These are phyloP conservation scores for Brasenia schreberi DNA, from an alignment of 164 flowering plant genomes.

Conservation along the genomic window DNA sequence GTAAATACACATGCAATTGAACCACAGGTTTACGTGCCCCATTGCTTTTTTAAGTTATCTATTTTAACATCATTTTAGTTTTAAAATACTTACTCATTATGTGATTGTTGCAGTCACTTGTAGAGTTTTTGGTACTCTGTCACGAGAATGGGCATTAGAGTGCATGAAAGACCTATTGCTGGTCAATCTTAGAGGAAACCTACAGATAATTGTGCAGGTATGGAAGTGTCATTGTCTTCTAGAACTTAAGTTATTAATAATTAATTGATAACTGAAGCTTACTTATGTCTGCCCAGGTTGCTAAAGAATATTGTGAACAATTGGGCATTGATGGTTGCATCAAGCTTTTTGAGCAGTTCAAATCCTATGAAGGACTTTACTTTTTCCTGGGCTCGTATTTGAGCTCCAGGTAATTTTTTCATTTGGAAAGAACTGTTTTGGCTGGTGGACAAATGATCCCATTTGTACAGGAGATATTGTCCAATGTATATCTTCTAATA, in stretches of 20 bases:
- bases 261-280: no score
- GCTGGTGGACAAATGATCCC: neutral
- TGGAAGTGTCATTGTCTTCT: no score
- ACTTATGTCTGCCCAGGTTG: constrained; percentile 35
- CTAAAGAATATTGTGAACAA: constrained; percentile 96
- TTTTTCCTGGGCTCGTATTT: constrained; percentile 92
- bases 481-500: neutral
- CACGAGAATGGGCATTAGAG: constrained; percentile 96
- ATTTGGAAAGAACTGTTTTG: no score
- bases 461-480: neutral
- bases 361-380: constrained; percentile 94
- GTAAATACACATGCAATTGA: constrained; percentile 99
- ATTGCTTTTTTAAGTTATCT: neutral
- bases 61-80: neutral
- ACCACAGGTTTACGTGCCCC: constrained; percentile 61
- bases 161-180: constrained; percentile 98
- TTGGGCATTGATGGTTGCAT: constrained; percentile 91
- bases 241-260: no score
- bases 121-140: constrained; percentile 97
- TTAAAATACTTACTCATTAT: neutral
- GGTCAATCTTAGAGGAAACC: constrained; percentile 92
- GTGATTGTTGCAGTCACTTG: constrained; percentile 58
- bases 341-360: constrained; percentile 94
- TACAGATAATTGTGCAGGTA: constrained; percentile 99
- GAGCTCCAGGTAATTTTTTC: constrained; percentile 70